Conservation (phyloP, 371 early-diverging fungal species). For the Dinochytrium kinnereticum region DNA sequence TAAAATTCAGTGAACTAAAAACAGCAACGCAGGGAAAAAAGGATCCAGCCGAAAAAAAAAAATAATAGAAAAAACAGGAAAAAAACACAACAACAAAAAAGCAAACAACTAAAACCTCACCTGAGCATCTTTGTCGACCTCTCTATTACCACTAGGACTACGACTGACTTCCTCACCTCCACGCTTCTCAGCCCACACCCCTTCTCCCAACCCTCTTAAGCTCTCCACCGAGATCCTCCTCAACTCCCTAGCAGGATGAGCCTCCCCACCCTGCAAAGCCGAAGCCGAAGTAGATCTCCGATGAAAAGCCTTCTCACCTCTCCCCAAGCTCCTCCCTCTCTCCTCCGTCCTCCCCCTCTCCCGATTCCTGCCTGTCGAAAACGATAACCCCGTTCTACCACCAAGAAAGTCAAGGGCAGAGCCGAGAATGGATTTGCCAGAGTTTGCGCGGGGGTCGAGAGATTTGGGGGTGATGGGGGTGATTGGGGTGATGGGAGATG, state of each 20-base stretch:
- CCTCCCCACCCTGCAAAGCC: neutral
- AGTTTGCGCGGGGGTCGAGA: neutral
- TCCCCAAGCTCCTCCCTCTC: neutral
- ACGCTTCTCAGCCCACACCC: neutral
- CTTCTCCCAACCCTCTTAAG: neutral
- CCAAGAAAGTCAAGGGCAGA: neutral
- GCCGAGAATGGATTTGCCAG: neutral
- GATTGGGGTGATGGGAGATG: neutral
- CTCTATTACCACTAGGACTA: neutral
- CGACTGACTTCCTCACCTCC: neutral
- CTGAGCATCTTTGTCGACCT: too few relatives aligned
- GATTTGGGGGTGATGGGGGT: neutral
- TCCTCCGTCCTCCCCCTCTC: neutral
- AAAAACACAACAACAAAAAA: too few relatives aligned
- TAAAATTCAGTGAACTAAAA: too few relatives aligned
- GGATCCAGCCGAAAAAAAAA: too few relatives aligned
- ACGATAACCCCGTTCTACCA: neutral
- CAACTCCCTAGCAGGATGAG: neutral
- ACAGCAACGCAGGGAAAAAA: too few relatives aligned
- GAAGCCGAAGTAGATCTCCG: constrained; percentile 10
- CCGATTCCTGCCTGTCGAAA: neutral
- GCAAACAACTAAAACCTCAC: too few relatives aligned
- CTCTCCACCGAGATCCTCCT: constrained; percentile 1
- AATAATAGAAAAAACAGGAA: neutral
- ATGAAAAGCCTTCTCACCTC: neutral